Evolutionary conservation across 108 stramenopile genomes (phyloP).

Genomic region (Cyclotella kingstonii): DNA sequence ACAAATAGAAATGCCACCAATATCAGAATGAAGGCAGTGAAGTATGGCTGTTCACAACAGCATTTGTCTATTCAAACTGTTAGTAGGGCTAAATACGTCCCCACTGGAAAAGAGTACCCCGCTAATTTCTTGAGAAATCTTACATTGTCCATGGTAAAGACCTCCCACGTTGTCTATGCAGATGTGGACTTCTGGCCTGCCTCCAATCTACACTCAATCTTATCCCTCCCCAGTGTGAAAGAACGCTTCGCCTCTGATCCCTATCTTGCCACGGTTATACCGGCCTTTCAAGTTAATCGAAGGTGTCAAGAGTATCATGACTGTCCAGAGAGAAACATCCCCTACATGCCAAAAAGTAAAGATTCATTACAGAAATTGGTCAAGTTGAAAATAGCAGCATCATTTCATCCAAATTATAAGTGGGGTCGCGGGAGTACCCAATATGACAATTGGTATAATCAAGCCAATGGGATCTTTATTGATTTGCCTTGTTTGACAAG

Average conservation of each 20-base stretch:
- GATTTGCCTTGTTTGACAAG: conserved; percentile 68
- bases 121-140: conserved; percentile 87
- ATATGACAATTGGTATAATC: conserved; percentile 55
- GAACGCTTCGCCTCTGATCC: conserved; percentile 44
- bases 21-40: conserved; percentile 23
- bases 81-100: conserved; percentile 30
- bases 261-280: conserved; percentile 66
- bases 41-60: conserved; percentile 33
- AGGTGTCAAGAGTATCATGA: conserved; percentile 53
- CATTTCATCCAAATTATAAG: conserved; percentile 79
- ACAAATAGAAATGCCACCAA: conserved; percentile 39
- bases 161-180: conserved; percentile 75
- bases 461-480: conserved; percentile 40
- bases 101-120: conserved; percentile 70
- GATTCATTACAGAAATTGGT: conserved; percentile 37
- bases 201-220: conserved; percentile 54
- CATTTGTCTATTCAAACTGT: conserved; percentile 45
- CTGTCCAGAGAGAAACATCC: conserved; percentile 66
- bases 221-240: conserved; percentile 25
- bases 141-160: conserved; percentile 62
- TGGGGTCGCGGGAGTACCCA: conserved; percentile 79
- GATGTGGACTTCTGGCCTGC: conserved; percentile 92
- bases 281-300: conserved; percentile 76
- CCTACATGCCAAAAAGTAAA: conserved; percentile 55
- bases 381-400: conserved; percentile 20